Base-by-base conservation (phyloP, 257 asterid genomes). In the Solanum bulbocastanum region DNA sequence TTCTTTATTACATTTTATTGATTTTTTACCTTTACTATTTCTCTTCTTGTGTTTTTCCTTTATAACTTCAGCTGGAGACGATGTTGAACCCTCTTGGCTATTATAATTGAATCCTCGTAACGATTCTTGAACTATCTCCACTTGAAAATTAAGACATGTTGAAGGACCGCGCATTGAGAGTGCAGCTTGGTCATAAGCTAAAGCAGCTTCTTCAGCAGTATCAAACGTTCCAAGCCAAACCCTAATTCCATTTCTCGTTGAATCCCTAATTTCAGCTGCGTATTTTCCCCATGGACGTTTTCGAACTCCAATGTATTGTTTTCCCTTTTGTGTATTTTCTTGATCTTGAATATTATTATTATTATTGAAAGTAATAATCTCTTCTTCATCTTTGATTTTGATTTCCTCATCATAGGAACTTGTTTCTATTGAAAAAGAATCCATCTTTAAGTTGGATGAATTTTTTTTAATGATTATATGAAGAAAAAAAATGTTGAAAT, bases 231-330 rank as follows among this genome's bases (percentile, higher is more conserved):
- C 89, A 4, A 87, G 82, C 87, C 89, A 87, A 81, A 87, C 87
- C 89, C 89, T 87, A 20, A 49, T 30, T 32, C 83, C 89, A 42
- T 62, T 62, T 14, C 49, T 20, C 0, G 86, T 79, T 1, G 89
- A 87, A 87, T 87, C 89, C 23, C 89, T 65, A 35, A 87, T 87
- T 84, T 87, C 89, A 14, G 87, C 89, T 12, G 89, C 89, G 2
- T 60, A 81, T 36, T 87, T 87, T 20, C 89, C 89, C 89, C 89
- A 87, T 65, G 89, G 89, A 27, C 89, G 69, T n/a, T 87, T 87
- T 66, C 89, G 14, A 22, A 81, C 89, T 0, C 89, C 89, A 20
- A 65, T 81, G 9, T 81, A 87, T 32, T 66, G 68, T 52, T 76
- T 75, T 20, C 10, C 52, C 83, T 39, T 75, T 37, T 75, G 83